These are phyloP conservation scores for Penicillium sp. DNA, from an alignment of 2,329 filamentous ascomycete species.

Conservation along the genomic window DNA sequence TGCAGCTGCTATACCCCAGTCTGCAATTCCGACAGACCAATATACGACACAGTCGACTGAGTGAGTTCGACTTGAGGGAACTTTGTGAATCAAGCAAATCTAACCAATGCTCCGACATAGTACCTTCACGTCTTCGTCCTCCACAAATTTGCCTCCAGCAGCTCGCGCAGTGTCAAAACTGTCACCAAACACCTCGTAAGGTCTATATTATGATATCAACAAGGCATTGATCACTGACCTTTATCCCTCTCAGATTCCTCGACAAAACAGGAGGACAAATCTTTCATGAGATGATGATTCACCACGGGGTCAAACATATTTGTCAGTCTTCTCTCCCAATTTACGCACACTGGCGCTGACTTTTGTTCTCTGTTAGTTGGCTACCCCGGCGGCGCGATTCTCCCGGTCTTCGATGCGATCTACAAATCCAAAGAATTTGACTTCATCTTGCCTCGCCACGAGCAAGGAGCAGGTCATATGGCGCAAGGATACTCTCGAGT, in stretches of 20 bases:
- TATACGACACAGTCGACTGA: neutral
- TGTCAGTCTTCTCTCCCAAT: neutral
- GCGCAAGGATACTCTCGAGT: slow-evolving; percentile 92
- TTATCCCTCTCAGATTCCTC: neutral
- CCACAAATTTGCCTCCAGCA: neutral
- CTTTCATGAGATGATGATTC: slow-evolving; percentile 17
- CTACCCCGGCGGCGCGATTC: slow-evolving; percentile 39
- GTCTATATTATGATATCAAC: neutral
- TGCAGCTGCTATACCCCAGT: neutral
- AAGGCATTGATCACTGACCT: neutral
- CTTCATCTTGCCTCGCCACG: slow-evolving; percentile 89
- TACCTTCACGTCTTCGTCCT: neutral
- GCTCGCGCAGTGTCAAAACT: neutral
- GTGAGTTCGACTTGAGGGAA: neutral
- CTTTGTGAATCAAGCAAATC: neutral
- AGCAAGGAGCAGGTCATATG: slow-evolving; percentile 97
- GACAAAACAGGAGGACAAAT: slow-evolving; percentile 15
- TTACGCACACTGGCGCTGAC: neutral
- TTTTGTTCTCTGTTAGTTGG: neutral
- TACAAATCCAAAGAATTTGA: slow-evolving; percentile 94
- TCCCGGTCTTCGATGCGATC: slow-evolving; percentile 95
- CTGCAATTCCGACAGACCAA: neutral
- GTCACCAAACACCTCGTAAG: neutral
- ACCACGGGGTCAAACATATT: slow-evolving; percentile 10
- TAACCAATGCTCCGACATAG: neutral